Evolutionary conservation across 2,329 filamentous ascomycete species (phyloP).

Genomic region (Daldinia sp.): DNA sequence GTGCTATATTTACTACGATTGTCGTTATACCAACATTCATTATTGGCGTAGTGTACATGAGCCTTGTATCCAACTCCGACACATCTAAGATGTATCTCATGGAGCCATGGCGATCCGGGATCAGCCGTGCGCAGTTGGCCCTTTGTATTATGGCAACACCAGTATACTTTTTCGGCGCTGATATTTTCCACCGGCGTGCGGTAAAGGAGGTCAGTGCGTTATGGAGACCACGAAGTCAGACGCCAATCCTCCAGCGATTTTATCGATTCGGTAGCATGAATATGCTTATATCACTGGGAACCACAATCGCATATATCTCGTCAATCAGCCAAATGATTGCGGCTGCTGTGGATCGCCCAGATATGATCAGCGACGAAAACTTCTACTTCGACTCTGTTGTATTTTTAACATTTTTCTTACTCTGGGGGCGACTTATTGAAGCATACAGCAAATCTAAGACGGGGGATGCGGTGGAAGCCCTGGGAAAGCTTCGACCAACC

Average conservation of each 20-base stretch:
- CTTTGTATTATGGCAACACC: conserved; percentile 84
- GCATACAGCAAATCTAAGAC: conserved; percentile 92
- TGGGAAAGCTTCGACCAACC: conserved; percentile 79
- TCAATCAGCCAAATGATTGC: conserved; percentile 81
- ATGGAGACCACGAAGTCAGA: conserved; percentile 79
- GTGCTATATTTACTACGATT: conserved; percentile 74
- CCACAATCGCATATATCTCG: conserved; percentile 85
- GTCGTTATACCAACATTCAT: conserved; percentile 84
- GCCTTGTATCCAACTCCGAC: conserved; percentile 70
- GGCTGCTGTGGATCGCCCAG: conserved; percentile 56
- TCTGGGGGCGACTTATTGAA: conserved; percentile 78
- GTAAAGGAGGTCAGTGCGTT: conserved; percentile 79
- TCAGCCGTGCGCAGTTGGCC: conserved; percentile 79
- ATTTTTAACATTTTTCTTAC: conserved; percentile 87
- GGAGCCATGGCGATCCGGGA: conserved; percentile 73
- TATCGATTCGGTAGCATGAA: conserved; percentile 98
- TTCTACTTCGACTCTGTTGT: conserved; percentile 94
- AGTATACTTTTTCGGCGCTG: conserved; percentile 85
- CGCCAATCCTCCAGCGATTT: conserved; percentile 77
- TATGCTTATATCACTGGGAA: conserved; percentile 88
- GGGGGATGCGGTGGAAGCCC: conserved; percentile 81
- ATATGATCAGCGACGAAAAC: conserved; percentile 56
- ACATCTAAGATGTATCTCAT: conserved; percentile 71
- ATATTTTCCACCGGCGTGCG: conserved; percentile 82
- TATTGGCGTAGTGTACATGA: conserved; percentile 92